phyloP scores from a whole-genome alignment of 805 yeast species.

The Huiozyma naganishii region DNA sequence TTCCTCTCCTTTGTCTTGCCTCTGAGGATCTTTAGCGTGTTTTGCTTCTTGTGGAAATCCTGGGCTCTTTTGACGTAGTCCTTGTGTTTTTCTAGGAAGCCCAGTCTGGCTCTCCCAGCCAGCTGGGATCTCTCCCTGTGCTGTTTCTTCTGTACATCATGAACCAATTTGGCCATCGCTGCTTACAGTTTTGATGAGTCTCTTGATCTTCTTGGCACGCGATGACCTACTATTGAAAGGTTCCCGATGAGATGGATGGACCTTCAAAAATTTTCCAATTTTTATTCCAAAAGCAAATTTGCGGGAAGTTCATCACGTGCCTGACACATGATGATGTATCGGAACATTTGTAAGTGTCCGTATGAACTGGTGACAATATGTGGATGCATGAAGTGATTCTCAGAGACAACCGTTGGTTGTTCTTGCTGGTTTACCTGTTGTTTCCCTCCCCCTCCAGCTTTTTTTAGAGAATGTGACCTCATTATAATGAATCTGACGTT shows the following conservation, averaged over 20 bases:
- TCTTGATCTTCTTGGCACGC: neutral
- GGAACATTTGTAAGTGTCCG: neutral
- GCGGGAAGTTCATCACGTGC: too few species aligned
- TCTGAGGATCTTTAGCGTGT: conserved; percentile 55
- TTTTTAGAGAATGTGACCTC: too few species aligned
- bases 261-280: too few species aligned
- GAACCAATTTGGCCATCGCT: conserved; percentile 67
- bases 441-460: too few species aligned
- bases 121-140: conserved; percentile 92
- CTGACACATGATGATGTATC: too few species aligned
- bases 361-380: neutral
- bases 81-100: conserved; percentile 87
- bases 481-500: too few species aligned
- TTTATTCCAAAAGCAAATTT: too few species aligned
- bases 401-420: too few species aligned
- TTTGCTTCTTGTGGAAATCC: conserved; percentile 50
- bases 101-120: conserved; percentile 57
- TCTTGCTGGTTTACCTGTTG: too few species aligned
- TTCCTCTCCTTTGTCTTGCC: conserved; percentile 64
- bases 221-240: neutral
- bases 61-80: conserved; percentile 66
- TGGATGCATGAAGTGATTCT: too few species aligned
- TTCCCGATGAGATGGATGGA: too few species aligned
- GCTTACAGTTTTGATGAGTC: neutral
- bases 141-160: conserved; percentile 90